A percentile compares a stretch with the other conserved stretches of the same genome.
Evolutionary conservation across 257 asterid species (phyloP).

Genomic region (Osmanthus fragrans): DNA sequence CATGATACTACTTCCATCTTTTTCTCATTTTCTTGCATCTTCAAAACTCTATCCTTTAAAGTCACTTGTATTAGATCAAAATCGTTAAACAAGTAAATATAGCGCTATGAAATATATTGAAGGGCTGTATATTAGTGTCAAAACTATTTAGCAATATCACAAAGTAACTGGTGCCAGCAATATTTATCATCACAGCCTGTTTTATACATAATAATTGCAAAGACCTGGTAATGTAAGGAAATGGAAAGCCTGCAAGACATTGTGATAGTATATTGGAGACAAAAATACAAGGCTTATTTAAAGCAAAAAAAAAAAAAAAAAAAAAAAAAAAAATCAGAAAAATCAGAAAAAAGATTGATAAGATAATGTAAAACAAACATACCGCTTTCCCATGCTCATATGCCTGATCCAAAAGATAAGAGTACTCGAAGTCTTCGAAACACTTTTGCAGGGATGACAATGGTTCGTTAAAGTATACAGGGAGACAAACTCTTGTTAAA

Average conservation of each 20-base stretch:
- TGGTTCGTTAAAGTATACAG: conserved; percentile 94
- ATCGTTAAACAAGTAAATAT: background rate
- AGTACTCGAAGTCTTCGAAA: conserved; percentile 89
- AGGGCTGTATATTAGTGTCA: background rate
- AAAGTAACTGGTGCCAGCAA: background rate
- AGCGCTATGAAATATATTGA: background rate
- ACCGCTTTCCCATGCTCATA: conserved; percentile 90
- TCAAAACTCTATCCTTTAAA: background rate
- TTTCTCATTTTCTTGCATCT: background rate
- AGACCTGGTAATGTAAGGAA: background rate
- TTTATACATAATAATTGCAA: background rate
- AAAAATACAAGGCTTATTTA: background rate
- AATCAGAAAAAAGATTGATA: conserved; percentile 6
- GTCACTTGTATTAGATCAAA: background rate
- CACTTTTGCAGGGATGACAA: conserved; percentile 86
- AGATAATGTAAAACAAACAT: conserved; percentile 29
- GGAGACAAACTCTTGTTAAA: conserved; percentile 85
- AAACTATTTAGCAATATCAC: background rate
- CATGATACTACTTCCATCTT: background rate
- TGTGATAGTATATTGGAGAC: background rate
- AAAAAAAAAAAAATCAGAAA: background rate
- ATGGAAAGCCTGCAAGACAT: background rate
- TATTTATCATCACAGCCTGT: background rate
- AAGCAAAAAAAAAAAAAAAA: too few species aligned
- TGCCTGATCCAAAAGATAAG: conserved; percentile 84